These are phyloP conservation scores for Candida smagusa DNA, from an alignment of 1,139 yeast species.

Conservation along the genomic window DNA sequence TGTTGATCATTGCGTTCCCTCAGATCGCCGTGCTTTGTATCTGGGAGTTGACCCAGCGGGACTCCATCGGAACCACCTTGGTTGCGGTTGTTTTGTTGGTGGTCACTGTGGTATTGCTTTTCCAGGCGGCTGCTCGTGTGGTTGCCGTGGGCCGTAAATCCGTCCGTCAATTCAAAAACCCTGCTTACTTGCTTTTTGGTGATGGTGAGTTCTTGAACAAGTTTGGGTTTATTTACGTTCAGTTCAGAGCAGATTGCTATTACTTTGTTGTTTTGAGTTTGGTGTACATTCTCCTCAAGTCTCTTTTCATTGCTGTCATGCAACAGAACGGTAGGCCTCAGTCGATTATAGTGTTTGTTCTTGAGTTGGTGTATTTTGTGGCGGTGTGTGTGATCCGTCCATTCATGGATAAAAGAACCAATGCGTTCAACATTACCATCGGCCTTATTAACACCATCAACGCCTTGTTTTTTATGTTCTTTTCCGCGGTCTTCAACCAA, in stretches of 20 bases:
- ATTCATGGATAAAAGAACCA: constrained; percentile 91
- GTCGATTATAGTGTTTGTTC: constrained; percentile 68
- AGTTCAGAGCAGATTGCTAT: constrained; percentile 82
- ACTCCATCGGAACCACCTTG: constrained; percentile 79
- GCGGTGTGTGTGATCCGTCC: constrained; percentile 73
- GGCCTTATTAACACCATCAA: constrained; percentile 76
- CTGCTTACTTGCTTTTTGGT: constrained; percentile 88
- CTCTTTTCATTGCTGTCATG: constrained; percentile 81
- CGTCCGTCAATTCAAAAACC: constrained; percentile 71
- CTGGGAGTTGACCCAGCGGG: constrained; percentile 84
- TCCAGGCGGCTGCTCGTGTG: constrained; percentile 74
- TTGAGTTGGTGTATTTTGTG: constrained; percentile 69
- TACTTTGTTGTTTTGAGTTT: constrained; percentile 73
- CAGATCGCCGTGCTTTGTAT: constrained; percentile 78
- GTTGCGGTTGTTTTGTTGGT: constrained; percentile 69
- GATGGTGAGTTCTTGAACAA: constrained; percentile 77
- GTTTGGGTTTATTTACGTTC: constrained; percentile 91
- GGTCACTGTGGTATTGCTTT: constrained; percentile 55
- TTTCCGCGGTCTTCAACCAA: constrained; percentile 78
- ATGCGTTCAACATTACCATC: constrained; percentile 84
- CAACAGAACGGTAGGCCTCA: constrained; percentile 80
- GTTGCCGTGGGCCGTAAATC: constrained; percentile 71
- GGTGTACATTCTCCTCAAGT: constrained; percentile 65
- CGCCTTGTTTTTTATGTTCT: constrained; percentile 83
- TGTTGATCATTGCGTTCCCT: constrained; percentile 79